Conservation (phyloP, 2,329 filamentous ascomycete species). For the Botrytis squamosa region DNA sequence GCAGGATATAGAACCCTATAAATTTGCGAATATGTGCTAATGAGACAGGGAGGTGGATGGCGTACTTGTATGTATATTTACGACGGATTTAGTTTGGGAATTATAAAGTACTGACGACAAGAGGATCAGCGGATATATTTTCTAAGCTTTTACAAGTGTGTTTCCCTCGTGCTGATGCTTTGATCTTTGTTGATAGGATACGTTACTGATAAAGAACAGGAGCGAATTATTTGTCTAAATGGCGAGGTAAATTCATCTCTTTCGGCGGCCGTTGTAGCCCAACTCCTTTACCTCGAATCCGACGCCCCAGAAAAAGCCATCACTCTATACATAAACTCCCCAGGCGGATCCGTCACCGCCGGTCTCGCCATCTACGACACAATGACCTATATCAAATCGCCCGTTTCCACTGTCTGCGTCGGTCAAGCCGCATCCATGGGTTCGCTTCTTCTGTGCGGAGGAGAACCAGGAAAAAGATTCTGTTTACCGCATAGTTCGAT, state of each 20-base stretch:
- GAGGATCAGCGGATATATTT: constrained; percentile 69
- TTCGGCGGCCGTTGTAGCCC: constrained; percentile 91
- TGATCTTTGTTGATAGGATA: neutral
- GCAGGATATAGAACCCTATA: constrained; percentile 39
- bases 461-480: constrained; percentile 79
- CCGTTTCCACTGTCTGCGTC: constrained; percentile 91
- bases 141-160: constrained; percentile 72
- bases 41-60: constrained; percentile 66
- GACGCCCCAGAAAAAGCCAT: constrained; percentile 94
- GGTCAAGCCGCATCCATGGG: constrained; percentile 97
- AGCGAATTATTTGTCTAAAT: constrained; percentile 92
- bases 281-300: constrained; percentile 96
- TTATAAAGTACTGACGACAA: constrained; percentile 27
- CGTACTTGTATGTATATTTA: constrained; percentile 63
- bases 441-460: constrained; percentile 81
- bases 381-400: constrained; percentile 93
- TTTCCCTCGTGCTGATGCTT: neutral
- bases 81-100: constrained; percentile 30
- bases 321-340: constrained; percentile 96
- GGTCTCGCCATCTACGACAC: constrained; percentile 94
- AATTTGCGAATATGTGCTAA: constrained; percentile 27
- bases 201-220: constrained; percentile 81
- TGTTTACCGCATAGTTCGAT: constrained; percentile 90
- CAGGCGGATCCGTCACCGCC: constrained; percentile 88
- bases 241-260: constrained; percentile 86